phyloP scores from a whole-genome alignment of 768 basidiomycete genomes.

The Serendipita sp. region DNA sequence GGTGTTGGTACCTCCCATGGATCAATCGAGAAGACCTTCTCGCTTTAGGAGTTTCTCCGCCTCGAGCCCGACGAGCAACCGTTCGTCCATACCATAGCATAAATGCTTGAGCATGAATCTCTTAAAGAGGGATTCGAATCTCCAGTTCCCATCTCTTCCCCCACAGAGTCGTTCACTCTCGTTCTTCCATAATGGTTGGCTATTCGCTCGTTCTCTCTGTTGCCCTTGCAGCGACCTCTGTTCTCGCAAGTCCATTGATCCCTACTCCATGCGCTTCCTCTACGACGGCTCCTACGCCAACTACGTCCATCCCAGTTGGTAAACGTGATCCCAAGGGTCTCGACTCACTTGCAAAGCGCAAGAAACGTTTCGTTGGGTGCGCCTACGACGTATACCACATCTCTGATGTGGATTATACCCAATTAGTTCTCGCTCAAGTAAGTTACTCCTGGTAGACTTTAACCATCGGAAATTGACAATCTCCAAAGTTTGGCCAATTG shows the following conservation, averaged over 20 bases:
- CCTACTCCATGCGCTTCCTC: not conserved
- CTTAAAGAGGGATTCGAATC: too few species aligned
- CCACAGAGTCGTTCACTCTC: too few species aligned
- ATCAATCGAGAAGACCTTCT: too few species aligned
- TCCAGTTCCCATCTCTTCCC: too few species aligned
- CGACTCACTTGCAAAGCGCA: not conserved
- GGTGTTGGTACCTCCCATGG: too few species aligned
- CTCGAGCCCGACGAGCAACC: not conserved
- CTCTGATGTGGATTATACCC: not conserved
- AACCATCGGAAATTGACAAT: not conserved
- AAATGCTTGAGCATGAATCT: too few species aligned
- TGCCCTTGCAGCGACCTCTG: not conserved
- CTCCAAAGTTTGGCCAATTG: not conserved
- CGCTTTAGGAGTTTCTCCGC: not conserved
- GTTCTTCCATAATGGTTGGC: not conserved
- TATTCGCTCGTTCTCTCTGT: not conserved
- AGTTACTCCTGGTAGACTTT: not conserved
- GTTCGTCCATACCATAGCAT: too few species aligned
- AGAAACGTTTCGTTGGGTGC: not conserved
- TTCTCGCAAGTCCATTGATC: not conserved
- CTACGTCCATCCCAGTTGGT: not conserved
- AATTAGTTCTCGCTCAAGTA: conserved; percentile 1
- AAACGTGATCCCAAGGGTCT: conserved; percentile 1
- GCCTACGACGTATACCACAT: not conserved
- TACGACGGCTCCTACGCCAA: not conserved